Conservation (phyloP, 106 monocot genomes). For the Amphibolis antarctica region DNA sequence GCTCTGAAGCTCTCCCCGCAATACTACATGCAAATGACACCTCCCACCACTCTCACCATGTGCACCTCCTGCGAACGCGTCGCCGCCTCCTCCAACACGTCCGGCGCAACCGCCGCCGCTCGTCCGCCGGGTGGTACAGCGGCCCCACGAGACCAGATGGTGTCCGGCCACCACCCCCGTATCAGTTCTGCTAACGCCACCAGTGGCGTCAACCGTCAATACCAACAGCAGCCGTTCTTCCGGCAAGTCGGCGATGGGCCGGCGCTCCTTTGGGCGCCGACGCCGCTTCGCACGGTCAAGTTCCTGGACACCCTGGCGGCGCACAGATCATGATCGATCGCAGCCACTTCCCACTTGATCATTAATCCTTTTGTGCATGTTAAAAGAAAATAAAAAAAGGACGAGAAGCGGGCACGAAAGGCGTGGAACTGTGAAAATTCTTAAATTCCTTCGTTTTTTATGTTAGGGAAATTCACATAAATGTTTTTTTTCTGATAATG, state of each 20-base stretch:
- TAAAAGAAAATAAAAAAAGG: too few relatives aligned
- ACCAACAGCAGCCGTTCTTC: constrained; percentile 1
- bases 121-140: neutral
- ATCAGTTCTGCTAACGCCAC: neutral
- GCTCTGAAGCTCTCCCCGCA: constrained; percentile 84
- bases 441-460: too few relatives aligned
- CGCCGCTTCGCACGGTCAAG: neutral
- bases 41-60: constrained; percentile 95
- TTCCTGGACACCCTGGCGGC: too few relatives aligned
- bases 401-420: too few relatives aligned
- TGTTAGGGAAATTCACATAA: too few relatives aligned
- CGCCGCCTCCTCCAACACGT: constrained; percentile 21
- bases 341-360: too few relatives aligned
- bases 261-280: constrained; percentile 6
- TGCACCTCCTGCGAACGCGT: constrained; percentile 91
- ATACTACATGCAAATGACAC: constrained; percentile 83
- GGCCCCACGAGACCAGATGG: too few relatives aligned
- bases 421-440: too few relatives aligned
- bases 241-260: neutral
- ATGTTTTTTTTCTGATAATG: too few relatives aligned
- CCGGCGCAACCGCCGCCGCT: constrained; percentile 1
- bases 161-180: too few relatives aligned
- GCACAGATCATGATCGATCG: too few relatives aligned
- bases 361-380: too few relatives aligned
- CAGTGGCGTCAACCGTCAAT: neutral